These are phyloP conservation scores for Amanita jacksonii DNA, from an alignment of 768 basidiomycete genomes.

Conservation along the genomic window DNA sequence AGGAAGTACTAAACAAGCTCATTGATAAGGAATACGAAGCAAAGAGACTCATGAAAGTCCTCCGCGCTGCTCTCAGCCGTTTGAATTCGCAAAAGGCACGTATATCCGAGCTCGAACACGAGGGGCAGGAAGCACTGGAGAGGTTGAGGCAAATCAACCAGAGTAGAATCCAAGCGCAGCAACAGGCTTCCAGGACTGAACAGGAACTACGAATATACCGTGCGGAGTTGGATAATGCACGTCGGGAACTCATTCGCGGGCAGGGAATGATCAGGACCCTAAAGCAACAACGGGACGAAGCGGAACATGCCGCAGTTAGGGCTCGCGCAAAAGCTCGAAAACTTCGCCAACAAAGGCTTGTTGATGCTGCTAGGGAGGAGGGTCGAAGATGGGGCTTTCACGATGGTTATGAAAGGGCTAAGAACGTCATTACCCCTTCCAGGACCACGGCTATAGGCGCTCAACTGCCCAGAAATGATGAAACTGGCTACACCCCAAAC, in stretches of 20 bases:
- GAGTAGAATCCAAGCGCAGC: constrained; percentile 24
- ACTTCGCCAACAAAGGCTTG: constrained; percentile 39
- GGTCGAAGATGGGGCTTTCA: constrained; percentile 42
- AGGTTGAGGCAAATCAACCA: constrained; percentile 27
- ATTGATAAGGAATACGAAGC: constrained; percentile 27
- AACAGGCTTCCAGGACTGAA: constrained; percentile 25
- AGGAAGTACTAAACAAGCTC: constrained; percentile 23
- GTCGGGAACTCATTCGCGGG: constrained; percentile 42
- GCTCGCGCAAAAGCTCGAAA: constrained; percentile 42
- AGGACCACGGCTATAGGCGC: neutral
- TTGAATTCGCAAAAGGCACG: constrained; percentile 26
- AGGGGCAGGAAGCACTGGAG: constrained; percentile 22
- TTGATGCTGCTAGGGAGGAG: constrained; percentile 48
- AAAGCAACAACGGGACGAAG: constrained; percentile 46
- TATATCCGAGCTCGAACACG: constrained; percentile 25
- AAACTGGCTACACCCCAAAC: neutral
- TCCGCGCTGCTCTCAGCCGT: constrained; percentile 26
- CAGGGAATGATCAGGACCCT: constrained; percentile 37
- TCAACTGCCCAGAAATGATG: neutral
- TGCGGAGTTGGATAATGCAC: constrained; percentile 30
- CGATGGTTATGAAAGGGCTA: constrained; percentile 35
- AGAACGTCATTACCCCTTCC: constrained; percentile 19
- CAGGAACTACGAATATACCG: constrained; percentile 30
- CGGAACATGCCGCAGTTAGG: constrained; percentile 42
- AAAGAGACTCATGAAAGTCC: constrained; percentile 22